Conservation (phyloP, 164 flowering plant species). For the Chimonanthus salicifolius region DNA sequence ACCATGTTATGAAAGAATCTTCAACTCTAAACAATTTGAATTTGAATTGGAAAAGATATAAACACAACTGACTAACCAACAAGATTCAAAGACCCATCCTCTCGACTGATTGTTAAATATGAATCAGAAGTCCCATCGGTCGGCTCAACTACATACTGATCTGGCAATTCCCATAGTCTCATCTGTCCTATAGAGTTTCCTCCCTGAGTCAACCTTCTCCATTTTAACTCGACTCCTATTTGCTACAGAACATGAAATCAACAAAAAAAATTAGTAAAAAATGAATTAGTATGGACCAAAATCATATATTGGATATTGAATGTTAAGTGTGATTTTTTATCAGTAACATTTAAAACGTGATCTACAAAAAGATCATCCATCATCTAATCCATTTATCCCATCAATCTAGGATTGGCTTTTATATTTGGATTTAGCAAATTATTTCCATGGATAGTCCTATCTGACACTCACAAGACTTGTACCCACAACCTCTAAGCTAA, state of each 20-base stretch:
- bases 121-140: slow-evolving; percentile 69
- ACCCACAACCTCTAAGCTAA: not conserved
- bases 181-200: slow-evolving; percentile 58
- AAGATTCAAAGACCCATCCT: slow-evolving; percentile 70
- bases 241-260: not conserved
- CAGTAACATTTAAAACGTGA: not conserved
- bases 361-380: not conserved
- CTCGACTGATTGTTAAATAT: slow-evolving; percentile 56
- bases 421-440: no score
- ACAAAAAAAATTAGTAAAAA: not conserved
- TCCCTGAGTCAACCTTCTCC: slow-evolving; percentile 55
- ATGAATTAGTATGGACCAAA: not conserved
- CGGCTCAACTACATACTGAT: slow-evolving; percentile 87
- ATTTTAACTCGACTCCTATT: slow-evolving; percentile 28
- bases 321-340: not conserved
- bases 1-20: not conserved
- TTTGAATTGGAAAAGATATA: not conserved
- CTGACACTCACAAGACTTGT: no score
- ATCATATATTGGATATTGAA: not conserved
- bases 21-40: not conserved
- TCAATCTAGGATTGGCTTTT: no score
- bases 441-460: no score
- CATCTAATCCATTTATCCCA: no score
- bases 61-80: slow-evolving; percentile 41
- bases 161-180: slow-evolving; percentile 93